Evolutionary conservation across 495 filamentous ascomycete genomes (phyloP), one percentile per base, ranked within the genome.

Genomic region (Symbiotaphrina buchneri): DNA sequence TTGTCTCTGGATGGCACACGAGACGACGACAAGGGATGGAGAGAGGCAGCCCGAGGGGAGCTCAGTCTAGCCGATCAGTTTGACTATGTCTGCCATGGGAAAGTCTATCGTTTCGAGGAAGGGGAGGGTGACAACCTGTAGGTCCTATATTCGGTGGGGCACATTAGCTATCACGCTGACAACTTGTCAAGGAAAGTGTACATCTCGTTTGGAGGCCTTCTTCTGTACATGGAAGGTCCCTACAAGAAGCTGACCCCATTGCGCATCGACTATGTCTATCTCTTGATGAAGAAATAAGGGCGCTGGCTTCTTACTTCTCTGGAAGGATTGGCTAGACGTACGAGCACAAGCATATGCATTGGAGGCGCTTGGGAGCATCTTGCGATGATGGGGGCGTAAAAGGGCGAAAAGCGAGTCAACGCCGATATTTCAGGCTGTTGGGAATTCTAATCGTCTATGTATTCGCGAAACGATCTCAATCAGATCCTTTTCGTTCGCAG

Each of bases 61-160:
- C 54, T 66, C 30, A 79, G 68, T 7, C 56, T 99, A 23, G 83
- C 87, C 14, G 83, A 95, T 49, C 70, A 77, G 51, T 99, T 71
- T 38, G 90, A 99, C 43, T 99, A 99, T 49, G 87, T 95, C 27
- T 93, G 83, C 52, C 71, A 93, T 52, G 87, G 87, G 37, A 95
- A 94, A 68, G 74, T 93, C 21, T 99, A 99, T 58, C 73, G 82
- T 41, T 94, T 95, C 48, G 82, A 90, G 53, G 87, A 94, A 49
- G 77, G 65, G 26, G 57, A 64, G 6, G 69, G 69, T 19, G 69
- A 76, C 46, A 79, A 63, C 33, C 87, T 94, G 87, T 93, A 55
- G 56, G 82, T 21, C 36, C 35, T 33, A 29, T 31, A 26, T 39
- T 33, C 18, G 10, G 17, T 15, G 14, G 18, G 22, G 7, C n/a